phyloP scores from a whole-genome alignment of 2,329 filamentous ascomycete species.

The Paecilomyces niveus region DNA sequence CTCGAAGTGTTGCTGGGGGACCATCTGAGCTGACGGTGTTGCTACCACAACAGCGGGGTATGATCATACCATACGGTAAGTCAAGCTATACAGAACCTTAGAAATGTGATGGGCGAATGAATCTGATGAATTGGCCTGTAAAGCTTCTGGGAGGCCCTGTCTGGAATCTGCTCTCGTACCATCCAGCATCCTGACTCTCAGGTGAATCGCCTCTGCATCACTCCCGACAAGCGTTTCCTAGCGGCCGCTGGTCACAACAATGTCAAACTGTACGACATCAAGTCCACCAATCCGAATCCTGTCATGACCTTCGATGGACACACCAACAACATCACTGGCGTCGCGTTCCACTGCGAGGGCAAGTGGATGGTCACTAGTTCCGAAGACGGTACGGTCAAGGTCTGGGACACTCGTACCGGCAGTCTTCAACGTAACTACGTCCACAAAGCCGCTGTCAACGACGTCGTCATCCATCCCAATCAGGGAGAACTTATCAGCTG shows the following conservation, averaged over 20 bases:
- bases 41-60: constrained; percentile 53
- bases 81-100: constrained; percentile 2
- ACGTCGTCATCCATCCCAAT: constrained; percentile 99
- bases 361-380: constrained; percentile 99
- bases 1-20: neutral
- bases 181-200: constrained; percentile 98
- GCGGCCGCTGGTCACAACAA: constrained; percentile 75
- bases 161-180: constrained; percentile 93
- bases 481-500: constrained; percentile 97
- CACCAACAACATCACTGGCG: constrained; percentile 89
- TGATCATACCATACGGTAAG: constrained; percentile 67
- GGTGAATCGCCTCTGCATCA: constrained; percentile 96
- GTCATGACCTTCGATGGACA: constrained; percentile 93
- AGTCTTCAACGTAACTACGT: constrained; percentile 87
- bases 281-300: constrained; percentile 92
- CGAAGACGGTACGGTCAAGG: constrained; percentile 93
- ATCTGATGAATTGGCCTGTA: neutral
- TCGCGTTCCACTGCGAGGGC: constrained; percentile 96
- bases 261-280: constrained; percentile 97
- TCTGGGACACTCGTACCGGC: constrained; percentile 86
- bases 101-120: neutral
- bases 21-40: constrained; percentile 3
- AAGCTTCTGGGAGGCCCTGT: constrained; percentile 97
- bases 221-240: constrained; percentile 92
- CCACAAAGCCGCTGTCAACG: constrained; percentile 83